These are phyloP conservation scores for Myxozyma neglecta DNA, from an alignment of 805 yeast genomes.

Conservation along the genomic window DNA sequence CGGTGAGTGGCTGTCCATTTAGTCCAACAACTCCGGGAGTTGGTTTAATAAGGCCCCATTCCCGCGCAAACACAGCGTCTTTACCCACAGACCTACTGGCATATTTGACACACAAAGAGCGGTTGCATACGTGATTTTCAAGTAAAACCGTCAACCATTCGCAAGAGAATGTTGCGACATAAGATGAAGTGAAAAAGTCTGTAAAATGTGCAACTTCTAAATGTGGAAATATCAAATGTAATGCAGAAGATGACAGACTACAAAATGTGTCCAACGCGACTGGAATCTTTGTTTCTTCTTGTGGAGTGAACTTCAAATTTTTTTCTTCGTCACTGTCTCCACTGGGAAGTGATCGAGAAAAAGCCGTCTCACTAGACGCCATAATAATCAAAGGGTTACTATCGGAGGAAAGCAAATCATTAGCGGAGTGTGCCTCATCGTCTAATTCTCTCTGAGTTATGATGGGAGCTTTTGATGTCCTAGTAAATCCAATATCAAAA, in stretches of 20 bases:
- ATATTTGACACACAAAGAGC: constrained; percentile 12
- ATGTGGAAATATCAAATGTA: constrained; percentile 5
- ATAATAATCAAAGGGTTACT: not conserved
- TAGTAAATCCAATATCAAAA: not conserved
- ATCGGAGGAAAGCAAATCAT: not conserved
- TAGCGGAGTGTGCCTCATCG: not conserved
- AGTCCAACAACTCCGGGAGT: not conserved
- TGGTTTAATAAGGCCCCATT: constrained; percentile 21
- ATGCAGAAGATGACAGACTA: not conserved
- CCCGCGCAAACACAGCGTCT: constrained; percentile 26
- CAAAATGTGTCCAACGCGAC: no score
- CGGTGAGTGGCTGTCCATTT: constrained; percentile 13
- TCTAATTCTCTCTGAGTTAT: not conserved
- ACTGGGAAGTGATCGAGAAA: not conserved
- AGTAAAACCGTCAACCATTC: constrained; percentile 20
- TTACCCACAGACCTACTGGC: constrained; percentile 22
- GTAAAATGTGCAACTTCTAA: constrained; percentile 18
- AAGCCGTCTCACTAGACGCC: not conserved
- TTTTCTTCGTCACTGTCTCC: not conserved
- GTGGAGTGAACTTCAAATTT: not conserved
- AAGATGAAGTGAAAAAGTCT: constrained; percentile 24
- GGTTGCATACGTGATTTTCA: constrained; percentile 13
- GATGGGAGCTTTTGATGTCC: no score
- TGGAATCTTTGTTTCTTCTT: not conserved
- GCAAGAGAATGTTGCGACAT: constrained; percentile 18